Evolutionary conservation across 2,329 filamentous ascomycete species (phyloP).

Genomic region (Lasiodiplodia theobromae): DNA sequence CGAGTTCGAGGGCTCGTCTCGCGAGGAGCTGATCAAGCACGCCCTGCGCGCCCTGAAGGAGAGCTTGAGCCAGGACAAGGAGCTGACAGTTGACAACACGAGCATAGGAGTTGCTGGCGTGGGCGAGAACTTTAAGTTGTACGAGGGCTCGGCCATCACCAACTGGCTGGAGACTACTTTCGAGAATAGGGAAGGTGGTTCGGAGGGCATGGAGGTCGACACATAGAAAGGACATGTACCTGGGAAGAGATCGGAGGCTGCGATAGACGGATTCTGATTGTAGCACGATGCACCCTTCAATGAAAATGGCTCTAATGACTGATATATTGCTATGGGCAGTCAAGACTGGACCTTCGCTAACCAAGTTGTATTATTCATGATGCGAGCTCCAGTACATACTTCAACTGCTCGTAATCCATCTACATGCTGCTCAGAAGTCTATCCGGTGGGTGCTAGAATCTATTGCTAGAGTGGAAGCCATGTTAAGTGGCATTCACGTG

Average conservation of each 20-base stretch:
- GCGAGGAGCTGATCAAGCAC: constrained; percentile 90
- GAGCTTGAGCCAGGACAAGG: constrained; percentile 94
- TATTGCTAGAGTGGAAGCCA: background rate
- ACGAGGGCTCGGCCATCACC: constrained; percentile 86
- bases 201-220: constrained; percentile 65
- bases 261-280: constrained; percentile 22
- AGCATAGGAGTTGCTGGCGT: constrained; percentile 85
- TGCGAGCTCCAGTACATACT: background rate
- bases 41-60: constrained; percentile 92
- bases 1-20: constrained; percentile 74
- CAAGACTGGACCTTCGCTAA: background rate
- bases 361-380: background rate
- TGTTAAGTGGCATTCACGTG: constrained; percentile 21
- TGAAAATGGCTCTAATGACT: constrained; percentile 26
- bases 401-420: background rate
- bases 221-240: constrained; percentile 8
- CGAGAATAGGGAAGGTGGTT: constrained; percentile 52
- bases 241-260: background rate
- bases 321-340: background rate
- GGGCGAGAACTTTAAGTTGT: constrained; percentile 84
- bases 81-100: constrained; percentile 96
- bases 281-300: constrained; percentile 27
- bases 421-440: background rate
- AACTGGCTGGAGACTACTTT: constrained; percentile 79
- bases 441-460: background rate